A percentile compares a stretch with the other conserved stretches of the same genome.
phyloP scores from a whole-genome alignment of 2,329 filamentous ascomycete genomes.

The Neonectria coccinea region DNA sequence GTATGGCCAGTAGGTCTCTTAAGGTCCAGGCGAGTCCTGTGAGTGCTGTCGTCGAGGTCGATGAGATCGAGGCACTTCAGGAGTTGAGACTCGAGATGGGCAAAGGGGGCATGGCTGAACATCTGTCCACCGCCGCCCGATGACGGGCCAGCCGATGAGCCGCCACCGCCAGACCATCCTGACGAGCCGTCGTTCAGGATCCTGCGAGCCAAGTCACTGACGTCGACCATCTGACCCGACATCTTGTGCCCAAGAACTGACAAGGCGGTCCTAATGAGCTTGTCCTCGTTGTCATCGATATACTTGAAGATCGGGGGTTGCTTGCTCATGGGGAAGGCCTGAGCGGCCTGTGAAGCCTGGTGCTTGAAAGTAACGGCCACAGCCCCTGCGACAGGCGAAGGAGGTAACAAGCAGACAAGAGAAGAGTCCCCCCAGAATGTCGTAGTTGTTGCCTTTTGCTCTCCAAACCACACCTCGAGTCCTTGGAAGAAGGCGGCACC shows the following conservation, averaged over 20 bases:
- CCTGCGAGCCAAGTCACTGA: constrained; percentile 70
- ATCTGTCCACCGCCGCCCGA: constrained; percentile 60
- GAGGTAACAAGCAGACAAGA: constrained; percentile 83
- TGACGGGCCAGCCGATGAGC: constrained; percentile 54
- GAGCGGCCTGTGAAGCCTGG: constrained; percentile 56
- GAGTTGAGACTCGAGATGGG: constrained; percentile 74
- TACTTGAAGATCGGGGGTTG: constrained; percentile 75
- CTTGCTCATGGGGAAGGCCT: constrained; percentile 52
- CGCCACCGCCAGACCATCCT: constrained; percentile 57
- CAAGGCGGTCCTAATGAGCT: constrained; percentile 76
- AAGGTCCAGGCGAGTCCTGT: constrained; percentile 75
- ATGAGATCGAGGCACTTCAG: constrained; percentile 82
- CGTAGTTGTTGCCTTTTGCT: constrained; percentile 73
- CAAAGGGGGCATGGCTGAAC: constrained; percentile 56
- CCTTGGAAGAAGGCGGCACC: constrained; percentile 82
- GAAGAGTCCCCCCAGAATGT: constrained; percentile 85
- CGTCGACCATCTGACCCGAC: constrained; percentile 71
- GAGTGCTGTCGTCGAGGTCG: constrained; percentile 79
- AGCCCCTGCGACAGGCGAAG: constrained; percentile 72
- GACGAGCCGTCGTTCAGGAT: constrained; percentile 64
- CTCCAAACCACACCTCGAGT: constrained; percentile 87
- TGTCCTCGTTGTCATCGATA: constrained; percentile 75
- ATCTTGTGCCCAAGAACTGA: constrained; percentile 73
- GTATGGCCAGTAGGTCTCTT: constrained; percentile 77
- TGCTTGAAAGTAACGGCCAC: constrained; percentile 78